Base-by-base conservation (phyloP, 2,329 filamentous ascomycete species). In the Hymenoscyphus fraxineus region DNA sequence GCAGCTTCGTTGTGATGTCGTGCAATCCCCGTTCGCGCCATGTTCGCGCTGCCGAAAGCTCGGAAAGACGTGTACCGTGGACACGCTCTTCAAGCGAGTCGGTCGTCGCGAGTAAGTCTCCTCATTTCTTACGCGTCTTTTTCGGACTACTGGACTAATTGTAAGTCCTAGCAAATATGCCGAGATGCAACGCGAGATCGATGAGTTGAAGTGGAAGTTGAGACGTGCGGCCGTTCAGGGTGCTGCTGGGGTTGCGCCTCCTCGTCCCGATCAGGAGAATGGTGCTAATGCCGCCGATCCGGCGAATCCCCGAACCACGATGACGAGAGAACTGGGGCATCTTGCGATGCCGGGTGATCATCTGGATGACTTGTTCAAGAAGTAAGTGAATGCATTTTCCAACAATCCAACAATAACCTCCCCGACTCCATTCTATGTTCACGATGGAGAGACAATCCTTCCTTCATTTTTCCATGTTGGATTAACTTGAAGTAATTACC, bases 141-240 rank as follows among this genome's bases (percentile, higher is more conserved):
- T 4, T 7, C 39, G 27, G 51, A 38, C 10, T 16, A 38, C 16
- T 31, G 47, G 16, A 31, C 62, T 31, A 40, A 2, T 12, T 22
- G 4, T 31, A 1, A 19, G 4, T 16, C n/a, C 16, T 35, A 88
- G 85, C 68, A 79, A 86, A 79, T 81, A 88, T 82, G 84, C 86
- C 74, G 79, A 85, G 77, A 81, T 88, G 88, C 80, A 86, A 80
- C 76, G 83, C 77, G 77, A 86, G 70, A 82, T 83, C 44, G 76
- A 81, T 40, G 80, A 82, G 69, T 72, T 84, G 58, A 75, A 80
- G 60, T 80, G 78, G 72, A 78, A 82, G 75, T 60, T 77, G 77
- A 44, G 78, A 82, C 64, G 69, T 77, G 60, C 72, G 75, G 59
- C 74, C 27, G 27, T 27, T 73, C 64, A 82, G 82, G 71, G 80